Evolutionary conservation across 139 green algal genomes (phyloP), one percentile per base, ranked within the genome.

Genomic region (Chlamydomonas incerta): DNA sequence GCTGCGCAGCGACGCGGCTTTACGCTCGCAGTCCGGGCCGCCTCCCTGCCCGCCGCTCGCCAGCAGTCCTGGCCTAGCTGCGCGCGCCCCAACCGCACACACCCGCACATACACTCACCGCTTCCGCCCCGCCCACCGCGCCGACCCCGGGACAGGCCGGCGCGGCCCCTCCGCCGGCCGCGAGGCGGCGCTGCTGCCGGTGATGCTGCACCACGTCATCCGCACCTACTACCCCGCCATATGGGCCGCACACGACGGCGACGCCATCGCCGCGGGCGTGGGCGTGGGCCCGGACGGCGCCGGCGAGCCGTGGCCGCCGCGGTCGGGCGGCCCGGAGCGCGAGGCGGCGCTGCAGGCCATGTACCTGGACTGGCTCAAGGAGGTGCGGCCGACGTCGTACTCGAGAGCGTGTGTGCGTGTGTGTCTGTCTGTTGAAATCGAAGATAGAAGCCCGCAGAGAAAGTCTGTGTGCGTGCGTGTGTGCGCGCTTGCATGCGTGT

Each of bases 191-290:
- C 66, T 95, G 81, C 84, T 95, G 29, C 92, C 88, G 47, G 23
- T 26, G 35, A 55, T 93, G 90, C 75, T 93, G 31, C 83, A 91
- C 74, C 88, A 88, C 85, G 87, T 66, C 34, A 90, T 93, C 74
- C 67, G 65, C 33, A 77, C 67, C 28, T 86, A 93, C 85, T 93
- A 84, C 74, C 88, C 88, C 0, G 26, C 87, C 35, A 71, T 95
- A 1, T 96, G 91, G 91, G 23, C 35, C 2, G 72, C 67, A 10
- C 84, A 92, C 70, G 72, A 50, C 50, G 86, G 86, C 35, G 86
- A 87, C 24, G 63, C 9, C 18, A 58, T 89, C 47, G 77, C 70
- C 29, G 68, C 69, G 9, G 71, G 52, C n/a, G 60, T 84, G 80
- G 80, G 66, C 1, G 33, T 46, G 47, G 50, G 3, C 31, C 66